These are phyloP conservation scores for Vigna radiata DNA, from an alignment of 306 rosid species.

Conservation along the genomic window DNA sequence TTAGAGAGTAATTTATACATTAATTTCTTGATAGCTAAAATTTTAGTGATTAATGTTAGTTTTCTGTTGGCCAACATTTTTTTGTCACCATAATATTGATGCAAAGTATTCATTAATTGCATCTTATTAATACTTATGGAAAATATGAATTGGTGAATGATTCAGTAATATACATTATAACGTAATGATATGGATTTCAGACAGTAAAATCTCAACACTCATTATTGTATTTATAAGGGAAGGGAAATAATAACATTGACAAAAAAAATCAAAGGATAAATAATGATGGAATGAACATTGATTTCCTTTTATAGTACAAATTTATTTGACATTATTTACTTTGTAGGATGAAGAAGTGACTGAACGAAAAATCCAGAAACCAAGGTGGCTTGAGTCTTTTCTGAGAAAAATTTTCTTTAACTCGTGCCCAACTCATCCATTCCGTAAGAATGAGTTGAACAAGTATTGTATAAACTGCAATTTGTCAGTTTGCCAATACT, in stretches of 20 bases:
- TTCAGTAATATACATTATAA: slow-evolving; percentile 22
- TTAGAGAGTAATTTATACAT: too few species aligned
- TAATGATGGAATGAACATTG: slow-evolving; percentile 8
- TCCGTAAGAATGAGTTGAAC: slow-evolving; percentile 45
- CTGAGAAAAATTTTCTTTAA: slow-evolving; percentile 44
- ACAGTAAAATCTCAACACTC: too few species aligned
- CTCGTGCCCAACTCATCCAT: slow-evolving; percentile 42
- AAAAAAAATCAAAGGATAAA: neutral
- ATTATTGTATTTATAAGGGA: neutral
- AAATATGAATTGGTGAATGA: too few species aligned
- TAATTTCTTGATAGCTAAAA: too few species aligned
- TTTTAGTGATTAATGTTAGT: too few species aligned
- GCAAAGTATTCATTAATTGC: too few species aligned
- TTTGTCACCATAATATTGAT: too few species aligned
- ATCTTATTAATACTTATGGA: too few species aligned
- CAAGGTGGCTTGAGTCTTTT: slow-evolving; percentile 55
- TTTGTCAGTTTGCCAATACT: slow-evolving; percentile 50
- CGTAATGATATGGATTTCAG: neutral
- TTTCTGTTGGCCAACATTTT: too few species aligned
- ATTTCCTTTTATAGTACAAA: slow-evolving; percentile 5
- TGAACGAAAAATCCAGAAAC: neutral
- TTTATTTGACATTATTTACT: slow-evolving; percentile 37
- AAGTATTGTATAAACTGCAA: slow-evolving; percentile 58
- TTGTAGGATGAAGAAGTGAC: slow-evolving; percentile 44
- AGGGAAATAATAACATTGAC: slow-evolving; percentile 3